A percentile compares a stretch with the other conserved stretches of the same genome.
These are phyloP conservation scores for Pulveroboletus sp. DNA, from an alignment of 768 basidiomycete species.

Conservation along the genomic window DNA sequence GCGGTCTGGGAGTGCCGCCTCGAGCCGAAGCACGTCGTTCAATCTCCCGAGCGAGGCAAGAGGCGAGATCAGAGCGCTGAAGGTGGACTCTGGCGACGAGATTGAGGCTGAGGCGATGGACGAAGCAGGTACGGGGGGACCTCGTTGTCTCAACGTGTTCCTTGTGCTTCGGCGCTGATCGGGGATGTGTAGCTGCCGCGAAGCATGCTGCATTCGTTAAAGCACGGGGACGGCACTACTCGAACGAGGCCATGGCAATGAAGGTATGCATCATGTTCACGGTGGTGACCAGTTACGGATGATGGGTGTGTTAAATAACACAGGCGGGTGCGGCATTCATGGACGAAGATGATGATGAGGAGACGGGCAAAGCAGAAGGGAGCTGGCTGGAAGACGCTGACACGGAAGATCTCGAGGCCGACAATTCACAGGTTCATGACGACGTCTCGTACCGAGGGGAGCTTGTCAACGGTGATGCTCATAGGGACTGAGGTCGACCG, in stretches of 20 bases:
- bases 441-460: neutral
- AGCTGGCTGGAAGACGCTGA: conserved; percentile 9
- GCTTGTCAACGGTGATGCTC: conserved; percentile 21
- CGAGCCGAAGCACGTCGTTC: conserved; percentile 80
- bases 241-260: conserved; percentile 91
- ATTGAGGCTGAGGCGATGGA: conserved; percentile 82
- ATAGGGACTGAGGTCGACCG: conserved; percentile 9
- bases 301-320: conserved; percentile 7
- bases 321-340: conserved; percentile 64
- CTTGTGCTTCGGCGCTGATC: neutral
- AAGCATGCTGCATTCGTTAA: conserved; percentile 80
- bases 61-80: conserved; percentile 49
- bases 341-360: conserved; percentile 53
- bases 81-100: conserved; percentile 42
- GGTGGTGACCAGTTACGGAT: neutral
- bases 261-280: conserved; percentile 48
- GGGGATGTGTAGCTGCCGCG: conserved; percentile 51
- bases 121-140: conserved; percentile 63
- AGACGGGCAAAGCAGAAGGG: neutral
- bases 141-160: neutral
- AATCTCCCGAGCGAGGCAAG: conserved; percentile 69
- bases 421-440: neutral
- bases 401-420: conserved; percentile 4
- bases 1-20: conserved; percentile 58
- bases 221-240: conserved; percentile 81